Percentiles rank a stretch among this genome's conserved stretches.
phyloP scores from a whole-genome alignment of 2,329 filamentous ascomycete genomes.

The Davidsoniella australis region DNA sequence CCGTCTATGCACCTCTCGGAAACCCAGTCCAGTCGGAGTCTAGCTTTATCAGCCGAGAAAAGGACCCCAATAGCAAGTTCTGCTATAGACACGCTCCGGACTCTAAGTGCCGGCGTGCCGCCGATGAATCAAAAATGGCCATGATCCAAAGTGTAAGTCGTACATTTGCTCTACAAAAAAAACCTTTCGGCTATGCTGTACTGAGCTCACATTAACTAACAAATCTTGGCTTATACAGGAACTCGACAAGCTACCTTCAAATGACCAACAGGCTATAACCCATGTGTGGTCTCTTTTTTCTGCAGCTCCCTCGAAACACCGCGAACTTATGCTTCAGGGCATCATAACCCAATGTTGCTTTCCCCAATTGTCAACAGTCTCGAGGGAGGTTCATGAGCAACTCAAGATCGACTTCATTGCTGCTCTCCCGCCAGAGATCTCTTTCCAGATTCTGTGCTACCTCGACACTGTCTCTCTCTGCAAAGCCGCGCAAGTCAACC shows the following conservation, averaged over 20 bases:
- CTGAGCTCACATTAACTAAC: background rate
- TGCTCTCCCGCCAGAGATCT: constrained; percentile 74
- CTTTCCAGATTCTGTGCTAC: constrained; percentile 82
- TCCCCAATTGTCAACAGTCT: constrained; percentile 85
- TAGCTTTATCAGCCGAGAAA: constrained; percentile 20
- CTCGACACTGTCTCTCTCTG: constrained; percentile 89
- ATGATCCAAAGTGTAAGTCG: constrained; percentile 65
- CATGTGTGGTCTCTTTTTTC: constrained; percentile 98
- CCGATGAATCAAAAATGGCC: constrained; percentile 92
- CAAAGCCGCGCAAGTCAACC: constrained; percentile 87
- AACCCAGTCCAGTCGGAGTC: constrained; percentile 23
- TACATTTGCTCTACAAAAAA: background rate
- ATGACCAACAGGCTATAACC: constrained; percentile 86
- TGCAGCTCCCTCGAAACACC: constrained; percentile 80
- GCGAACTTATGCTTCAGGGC: constrained; percentile 90
- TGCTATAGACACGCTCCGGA: constrained; percentile 93
- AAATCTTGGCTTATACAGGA: constrained; percentile 32
- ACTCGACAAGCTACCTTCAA: constrained; percentile 62
- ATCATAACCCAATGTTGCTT: constrained; percentile 96
- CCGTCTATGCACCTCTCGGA: constrained; percentile 67
- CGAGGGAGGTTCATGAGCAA: constrained; percentile 76
- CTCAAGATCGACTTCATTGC: constrained; percentile 95
- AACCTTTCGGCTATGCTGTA: background rate
- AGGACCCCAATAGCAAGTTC: constrained; percentile 65
- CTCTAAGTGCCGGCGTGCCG: constrained; percentile 79